Evolutionary conservation across 176 grass and related monocot species (phyloP).

Genomic region (Tuctoria greenei): DNA sequence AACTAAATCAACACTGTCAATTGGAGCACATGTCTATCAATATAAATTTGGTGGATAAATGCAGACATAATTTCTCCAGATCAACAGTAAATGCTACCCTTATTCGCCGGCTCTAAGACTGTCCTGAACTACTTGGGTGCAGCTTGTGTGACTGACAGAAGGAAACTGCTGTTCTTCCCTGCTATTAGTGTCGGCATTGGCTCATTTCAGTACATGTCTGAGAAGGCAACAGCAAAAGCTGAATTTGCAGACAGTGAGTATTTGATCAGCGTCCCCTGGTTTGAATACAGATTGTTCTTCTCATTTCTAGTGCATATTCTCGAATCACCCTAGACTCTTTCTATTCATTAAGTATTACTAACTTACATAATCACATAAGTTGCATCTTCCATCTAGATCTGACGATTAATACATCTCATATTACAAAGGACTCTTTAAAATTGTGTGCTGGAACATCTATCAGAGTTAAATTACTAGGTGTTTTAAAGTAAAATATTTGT

Average conservation of each 20-base stretch:
- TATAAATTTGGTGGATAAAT: neutral
- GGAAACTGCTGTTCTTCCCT: slow-evolving; percentile 62
- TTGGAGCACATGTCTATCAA: neutral
- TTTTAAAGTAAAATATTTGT: neutral
- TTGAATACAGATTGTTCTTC: neutral
- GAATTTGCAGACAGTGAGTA: slow-evolving; percentile 87
- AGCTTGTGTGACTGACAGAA: slow-evolving; percentile 49
- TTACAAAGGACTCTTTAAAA: neutral
- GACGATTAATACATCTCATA: neutral
- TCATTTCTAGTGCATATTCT: neutral
- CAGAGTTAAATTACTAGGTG: neutral
- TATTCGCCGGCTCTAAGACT: neutral
- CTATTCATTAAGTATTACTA: neutral
- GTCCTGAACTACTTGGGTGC: slow-evolving; percentile 32
- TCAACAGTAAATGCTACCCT: neutral
- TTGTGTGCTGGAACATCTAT: neutral
- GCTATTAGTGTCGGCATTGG: slow-evolving; percentile 46
- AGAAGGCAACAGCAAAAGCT: slow-evolving; percentile 51
- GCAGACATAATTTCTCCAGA: slow-evolving; percentile 1
- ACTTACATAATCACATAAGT: neutral
- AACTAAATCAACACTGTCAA: neutral
- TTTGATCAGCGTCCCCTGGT: neutral
- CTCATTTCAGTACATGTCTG: slow-evolving; percentile 45
- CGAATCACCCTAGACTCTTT: neutral
- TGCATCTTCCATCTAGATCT: neutral